A percentile compares a stretch with the other conserved stretches of the same genome.
These are phyloP conservation scores for Chlamydomonas urium DNA, from an alignment of 139 green algal genomes.

Conservation along the genomic window DNA sequence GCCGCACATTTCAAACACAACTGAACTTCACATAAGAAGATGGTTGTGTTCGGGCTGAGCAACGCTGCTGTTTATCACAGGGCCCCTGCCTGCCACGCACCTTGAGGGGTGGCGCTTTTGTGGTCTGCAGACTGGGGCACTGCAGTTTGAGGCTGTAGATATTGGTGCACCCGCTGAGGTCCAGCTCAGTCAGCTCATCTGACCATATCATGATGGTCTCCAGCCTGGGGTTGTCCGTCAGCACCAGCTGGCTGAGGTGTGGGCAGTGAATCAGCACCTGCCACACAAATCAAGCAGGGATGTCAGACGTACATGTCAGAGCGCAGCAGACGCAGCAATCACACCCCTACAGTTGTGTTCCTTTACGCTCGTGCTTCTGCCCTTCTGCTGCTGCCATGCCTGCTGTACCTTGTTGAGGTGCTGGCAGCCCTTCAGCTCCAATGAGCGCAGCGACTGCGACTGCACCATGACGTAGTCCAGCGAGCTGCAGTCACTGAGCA, in stretches of 20 bases:
- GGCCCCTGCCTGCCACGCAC: too few relatives aligned
- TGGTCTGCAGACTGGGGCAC: slow-evolving; percentile 42
- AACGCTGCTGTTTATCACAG: too few relatives aligned
- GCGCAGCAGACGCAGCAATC: too few relatives aligned
- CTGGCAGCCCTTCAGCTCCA: slow-evolving; percentile 52
- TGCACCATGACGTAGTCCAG: slow-evolving; percentile 69
- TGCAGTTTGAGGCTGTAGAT: slow-evolving; percentile 49
- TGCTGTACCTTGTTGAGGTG: slow-evolving; percentile 57
- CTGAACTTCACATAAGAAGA: too few relatives aligned
- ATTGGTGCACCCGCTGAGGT: slow-evolving; percentile 46
- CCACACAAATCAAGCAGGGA: slow-evolving; percentile 3
- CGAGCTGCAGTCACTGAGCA: slow-evolving; percentile 49
- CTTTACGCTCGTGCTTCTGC: too few relatives aligned
- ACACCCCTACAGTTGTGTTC: too few relatives aligned
- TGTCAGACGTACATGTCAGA: too few relatives aligned
- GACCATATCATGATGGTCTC: slow-evolving; percentile 67
- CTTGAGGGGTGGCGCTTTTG: slow-evolving; percentile 37
- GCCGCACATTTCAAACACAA: too few relatives aligned
- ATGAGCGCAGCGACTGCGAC: slow-evolving; percentile 41
- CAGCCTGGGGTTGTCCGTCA: slow-evolving; percentile 49
- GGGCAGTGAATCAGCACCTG: slow-evolving; percentile 72
- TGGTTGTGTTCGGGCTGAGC: too few relatives aligned
- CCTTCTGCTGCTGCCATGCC: background rate
- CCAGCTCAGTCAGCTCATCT: slow-evolving; percentile 57
- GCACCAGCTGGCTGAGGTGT: slow-evolving; percentile 44